These are phyloP conservation scores for Aphanomyces euteiches DNA, from an alignment of 352 stramenopile species.

Conservation along the genomic window DNA sequence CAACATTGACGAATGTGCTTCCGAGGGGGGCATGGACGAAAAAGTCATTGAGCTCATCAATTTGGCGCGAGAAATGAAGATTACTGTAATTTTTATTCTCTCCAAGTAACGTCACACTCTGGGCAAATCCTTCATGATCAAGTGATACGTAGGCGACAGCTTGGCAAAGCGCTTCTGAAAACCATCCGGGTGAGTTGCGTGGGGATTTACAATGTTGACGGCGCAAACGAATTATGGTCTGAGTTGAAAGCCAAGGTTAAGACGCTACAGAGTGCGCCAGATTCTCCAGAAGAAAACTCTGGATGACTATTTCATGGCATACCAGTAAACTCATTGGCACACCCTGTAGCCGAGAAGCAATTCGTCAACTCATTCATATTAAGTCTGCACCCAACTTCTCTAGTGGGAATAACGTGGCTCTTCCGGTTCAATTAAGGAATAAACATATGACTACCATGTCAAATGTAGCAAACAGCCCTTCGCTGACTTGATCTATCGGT, in stretches of 20 bases:
- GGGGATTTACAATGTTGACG: constrained; percentile 92
- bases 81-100: constrained; percentile 47
- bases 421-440: too few species aligned
- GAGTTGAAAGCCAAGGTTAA: constrained; percentile 15
- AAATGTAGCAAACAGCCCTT: too few species aligned
- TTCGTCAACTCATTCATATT: too few species aligned
- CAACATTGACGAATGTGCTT: constrained; percentile 74
- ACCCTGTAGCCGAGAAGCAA: too few species aligned
- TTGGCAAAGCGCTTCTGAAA: constrained; percentile 91
- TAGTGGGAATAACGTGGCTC: too few species aligned
- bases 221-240: constrained; percentile 86
- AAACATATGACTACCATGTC: too few species aligned
- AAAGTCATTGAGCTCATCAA: constrained; percentile 83
- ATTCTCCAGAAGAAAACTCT: too few species aligned
- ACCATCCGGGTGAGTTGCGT: constrained; percentile 92
- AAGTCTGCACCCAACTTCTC: too few species aligned
- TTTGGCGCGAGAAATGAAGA: constrained; percentile 45
- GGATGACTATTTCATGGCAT: too few species aligned
- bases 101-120: constrained; percentile 39
- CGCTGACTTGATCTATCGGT: too few species aligned
- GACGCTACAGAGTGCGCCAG: background rate
- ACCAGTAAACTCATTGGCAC: too few species aligned
- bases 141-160: constrained; percentile 79
- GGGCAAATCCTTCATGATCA: constrained; percentile 41
- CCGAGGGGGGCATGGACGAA: constrained; percentile 67